phyloP scores from a whole-genome alignment of 192 early-diverging fungal species.

The Kickxella alabastrina region DNA sequence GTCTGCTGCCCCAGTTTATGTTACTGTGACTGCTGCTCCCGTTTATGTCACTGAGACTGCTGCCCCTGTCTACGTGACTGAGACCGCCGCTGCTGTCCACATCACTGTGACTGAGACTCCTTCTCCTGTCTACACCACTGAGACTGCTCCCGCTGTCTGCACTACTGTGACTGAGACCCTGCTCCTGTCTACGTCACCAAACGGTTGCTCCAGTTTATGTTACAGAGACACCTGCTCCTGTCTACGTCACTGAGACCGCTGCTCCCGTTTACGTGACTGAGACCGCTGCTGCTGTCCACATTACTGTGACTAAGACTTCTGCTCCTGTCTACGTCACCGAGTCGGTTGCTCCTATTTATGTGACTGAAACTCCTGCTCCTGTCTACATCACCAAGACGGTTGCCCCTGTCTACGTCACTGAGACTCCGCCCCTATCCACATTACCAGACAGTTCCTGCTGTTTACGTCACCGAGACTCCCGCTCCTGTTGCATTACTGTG shows the following conservation, averaged over 20 bases:
- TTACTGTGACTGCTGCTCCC: not conserved
- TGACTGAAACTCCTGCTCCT: not conserved
- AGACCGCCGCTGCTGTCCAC: not conserved
- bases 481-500: not conserved
- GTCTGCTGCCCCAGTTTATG: not conserved
- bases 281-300: too few relatives aligned
- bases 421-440: not conserved
- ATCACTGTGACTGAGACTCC: not conserved
- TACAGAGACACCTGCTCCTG: too few relatives aligned
- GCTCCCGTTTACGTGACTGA: too few relatives aligned
- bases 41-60: conserved; percentile 1
- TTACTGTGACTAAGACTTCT: too few relatives aligned
- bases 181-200: too few relatives aligned
- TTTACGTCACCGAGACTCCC: conserved; percentile 1
- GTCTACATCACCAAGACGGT: not conserved
- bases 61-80: not conserved
- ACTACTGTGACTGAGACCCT: not conserved
- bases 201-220: too few relatives aligned
- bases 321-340: conserved; percentile 5
- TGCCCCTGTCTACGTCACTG: conserved; percentile 3
- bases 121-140: not conserved
- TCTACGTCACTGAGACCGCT: too few relatives aligned
- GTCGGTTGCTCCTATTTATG: conserved; percentile 1
- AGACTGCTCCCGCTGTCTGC: not conserved
- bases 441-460: not conserved